These are phyloP conservation scores for Ilyonectria mors-panacis DNA, from an alignment of 2,329 filamentous ascomycete species.

Conservation along the genomic window DNA sequence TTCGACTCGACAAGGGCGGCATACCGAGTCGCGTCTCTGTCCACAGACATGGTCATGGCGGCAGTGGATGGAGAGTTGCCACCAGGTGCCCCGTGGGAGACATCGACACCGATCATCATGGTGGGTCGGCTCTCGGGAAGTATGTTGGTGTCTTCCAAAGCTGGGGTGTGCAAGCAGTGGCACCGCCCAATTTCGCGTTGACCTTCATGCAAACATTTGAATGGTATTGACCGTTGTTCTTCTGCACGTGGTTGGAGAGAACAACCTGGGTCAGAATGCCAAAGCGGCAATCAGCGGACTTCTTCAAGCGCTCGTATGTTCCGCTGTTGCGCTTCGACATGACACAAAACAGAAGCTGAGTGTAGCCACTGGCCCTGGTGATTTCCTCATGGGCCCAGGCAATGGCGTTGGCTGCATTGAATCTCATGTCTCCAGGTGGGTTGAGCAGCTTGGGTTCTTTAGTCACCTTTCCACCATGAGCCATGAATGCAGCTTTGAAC, in stretches of 20 bases:
- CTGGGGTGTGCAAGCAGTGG: constrained; percentile 68
- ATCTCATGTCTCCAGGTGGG: constrained; percentile 48
- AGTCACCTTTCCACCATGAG: constrained; percentile 64
- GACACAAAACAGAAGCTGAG: constrained; percentile 86
- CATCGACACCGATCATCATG: constrained; percentile 91
- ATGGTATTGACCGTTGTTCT: constrained; percentile 84
- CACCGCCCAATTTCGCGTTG: constrained; percentile 93
- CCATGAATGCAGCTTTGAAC: constrained; percentile 63
- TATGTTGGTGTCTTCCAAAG: constrained; percentile 54
- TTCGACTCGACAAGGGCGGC: constrained; percentile 87
- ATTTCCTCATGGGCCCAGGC: constrained; percentile 60
- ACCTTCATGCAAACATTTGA: constrained; percentile 98
- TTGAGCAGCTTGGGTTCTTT: constrained; percentile 54
- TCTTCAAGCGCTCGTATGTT: constrained; percentile 89
- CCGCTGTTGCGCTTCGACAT: constrained; percentile 79
- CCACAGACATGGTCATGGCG: constrained; percentile 87
- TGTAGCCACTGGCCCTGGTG: constrained; percentile 68
- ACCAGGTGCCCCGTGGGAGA: constrained; percentile 86
- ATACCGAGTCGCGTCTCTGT: constrained; percentile 80
- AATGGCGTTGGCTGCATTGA: constrained; percentile 68
- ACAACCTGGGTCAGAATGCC: constrained; percentile 89
- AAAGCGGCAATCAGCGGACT: constrained; percentile 86
- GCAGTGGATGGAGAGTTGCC: constrained; percentile 81
- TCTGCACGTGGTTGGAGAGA: constrained; percentile 77
- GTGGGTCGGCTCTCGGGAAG: constrained; percentile 68